A percentile compares a stretch with the other conserved stretches of the same genome.
Conservation (phyloP, 345 rosid species). For the Hibiscus trionum region DNA sequence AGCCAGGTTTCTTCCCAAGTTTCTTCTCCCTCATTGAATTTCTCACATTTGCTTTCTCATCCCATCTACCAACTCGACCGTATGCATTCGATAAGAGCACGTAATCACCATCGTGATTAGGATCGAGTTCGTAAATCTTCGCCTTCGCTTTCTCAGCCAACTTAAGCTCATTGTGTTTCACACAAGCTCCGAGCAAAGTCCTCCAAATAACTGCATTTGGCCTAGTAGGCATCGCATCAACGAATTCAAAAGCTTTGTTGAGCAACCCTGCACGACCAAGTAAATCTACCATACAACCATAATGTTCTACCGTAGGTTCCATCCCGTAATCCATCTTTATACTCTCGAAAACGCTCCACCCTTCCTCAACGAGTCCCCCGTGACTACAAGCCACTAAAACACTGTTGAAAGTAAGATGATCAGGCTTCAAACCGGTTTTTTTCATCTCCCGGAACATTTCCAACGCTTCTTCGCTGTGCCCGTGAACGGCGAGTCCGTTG, state of each 20-base stretch:
- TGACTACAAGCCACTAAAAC: conserved; percentile 48
- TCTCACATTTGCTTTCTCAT: conserved; percentile 31
- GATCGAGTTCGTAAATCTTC: conserved; percentile 33
- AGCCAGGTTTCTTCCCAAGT: conserved; percentile 34
- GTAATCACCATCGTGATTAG: conserved; percentile 46
- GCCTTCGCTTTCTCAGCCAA: conserved; percentile 35
- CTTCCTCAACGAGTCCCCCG: conserved; percentile 39
- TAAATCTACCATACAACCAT: conserved; percentile 53
- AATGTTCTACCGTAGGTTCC: conserved; percentile 39
- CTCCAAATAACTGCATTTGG: conserved; percentile 48
- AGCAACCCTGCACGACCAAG: conserved; percentile 42
- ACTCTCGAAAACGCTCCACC: conserved; percentile 34
- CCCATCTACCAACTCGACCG: conserved; percentile 31
- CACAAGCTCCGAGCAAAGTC: conserved; percentile 50
- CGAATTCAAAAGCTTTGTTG: conserved; percentile 35
- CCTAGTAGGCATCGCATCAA: conserved; percentile 28
- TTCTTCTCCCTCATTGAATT: conserved; percentile 34
- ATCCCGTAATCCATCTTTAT: conserved; percentile 26
- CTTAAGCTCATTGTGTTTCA: conserved; percentile 26
- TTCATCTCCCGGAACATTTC: conserved; percentile 29
- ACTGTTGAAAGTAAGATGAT: conserved; percentile 31
- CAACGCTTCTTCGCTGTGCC: conserved; percentile 28
- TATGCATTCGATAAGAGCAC: conserved; percentile 55
- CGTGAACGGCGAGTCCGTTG: conserved; percentile 47
- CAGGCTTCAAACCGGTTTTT: conserved; percentile 26